phyloP scores from a whole-genome alignment of 768 basidiomycete genomes.

The Termitomyces bulborhizus region DNA sequence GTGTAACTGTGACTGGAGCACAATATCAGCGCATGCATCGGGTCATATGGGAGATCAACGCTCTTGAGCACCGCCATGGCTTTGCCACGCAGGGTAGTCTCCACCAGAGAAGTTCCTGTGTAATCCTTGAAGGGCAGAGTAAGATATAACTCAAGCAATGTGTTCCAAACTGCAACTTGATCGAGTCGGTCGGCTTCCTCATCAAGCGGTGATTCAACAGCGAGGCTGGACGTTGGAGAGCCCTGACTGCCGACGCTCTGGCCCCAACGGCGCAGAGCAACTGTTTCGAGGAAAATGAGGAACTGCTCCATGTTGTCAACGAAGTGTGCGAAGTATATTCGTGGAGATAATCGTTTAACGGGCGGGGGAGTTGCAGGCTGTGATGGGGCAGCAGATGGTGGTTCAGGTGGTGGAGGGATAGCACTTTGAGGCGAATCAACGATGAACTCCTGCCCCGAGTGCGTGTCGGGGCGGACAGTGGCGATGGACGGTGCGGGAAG shows the following conservation, averaged over 20 bases:
- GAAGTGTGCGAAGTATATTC: constrained; percentile 90
- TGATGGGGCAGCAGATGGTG: constrained; percentile 21
- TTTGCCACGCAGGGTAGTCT: constrained; percentile 45
- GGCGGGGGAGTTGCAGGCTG: constrained; percentile 20
- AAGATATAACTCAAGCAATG: constrained; percentile 70
- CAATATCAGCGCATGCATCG: constrained; percentile 89
- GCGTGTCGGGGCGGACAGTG: constrained; percentile 33
- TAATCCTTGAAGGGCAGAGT: constrained; percentile 35
- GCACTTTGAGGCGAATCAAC: constrained; percentile 24
- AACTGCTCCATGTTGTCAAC: constrained; percentile 85
- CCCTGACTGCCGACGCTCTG: constrained; percentile 44
- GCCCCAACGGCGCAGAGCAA: constrained; percentile 75
- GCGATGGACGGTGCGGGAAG: constrained; percentile 42
- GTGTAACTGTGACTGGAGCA: constrained; percentile 84
- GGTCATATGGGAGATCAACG: constrained; percentile 67
- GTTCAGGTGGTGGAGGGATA: constrained; percentile 26
- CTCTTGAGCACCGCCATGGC: constrained; percentile 68
- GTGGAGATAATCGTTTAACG: constrained; percentile 65
- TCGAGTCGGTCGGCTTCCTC: constrained; percentile 48
- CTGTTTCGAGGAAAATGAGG: constrained; percentile 81
- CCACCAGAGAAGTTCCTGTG: constrained; percentile 21
- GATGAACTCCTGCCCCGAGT: constrained; percentile 31
- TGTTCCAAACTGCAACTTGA: constrained; percentile 17
- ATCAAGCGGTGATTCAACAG: constrained; percentile 24
- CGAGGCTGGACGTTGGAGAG: constrained; percentile 9